Conservation (phyloP, 441 rosid genomes). For the Sinapis alba region DNA sequence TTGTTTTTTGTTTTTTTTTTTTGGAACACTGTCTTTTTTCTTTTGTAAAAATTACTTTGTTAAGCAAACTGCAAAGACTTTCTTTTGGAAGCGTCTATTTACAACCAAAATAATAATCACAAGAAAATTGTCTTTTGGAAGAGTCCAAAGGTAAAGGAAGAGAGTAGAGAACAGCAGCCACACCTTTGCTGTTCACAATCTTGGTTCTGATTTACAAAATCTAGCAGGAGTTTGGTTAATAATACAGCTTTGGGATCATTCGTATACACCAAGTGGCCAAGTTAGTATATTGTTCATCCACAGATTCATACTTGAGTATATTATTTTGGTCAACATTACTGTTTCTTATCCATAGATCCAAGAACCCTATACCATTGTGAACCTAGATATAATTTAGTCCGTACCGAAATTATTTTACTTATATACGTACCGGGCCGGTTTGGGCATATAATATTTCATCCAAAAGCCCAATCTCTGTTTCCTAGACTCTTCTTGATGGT, state of each 20-base stretch:
- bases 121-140: constrained; percentile 24
- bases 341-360: not conserved
- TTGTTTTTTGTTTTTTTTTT: not conserved
- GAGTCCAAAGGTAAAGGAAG: constrained; percentile 17
- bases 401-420: not conserved
- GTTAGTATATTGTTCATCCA: not conserved
- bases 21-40: no score
- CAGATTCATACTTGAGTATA: constrained; percentile 9
- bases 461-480: not conserved
- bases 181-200: constrained; percentile 14
- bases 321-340: not conserved
- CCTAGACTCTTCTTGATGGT: not conserved
- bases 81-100: not conserved
- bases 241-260: constrained; percentile 1
- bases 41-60: not conserved
- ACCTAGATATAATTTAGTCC: not conserved
- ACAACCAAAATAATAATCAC: constrained; percentile 3
- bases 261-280: not conserved
- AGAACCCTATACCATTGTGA: not conserved
- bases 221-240: not conserved
- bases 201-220: constrained; percentile 31
- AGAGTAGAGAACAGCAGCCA: constrained; percentile 13
- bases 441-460: not conserved
- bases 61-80: constrained; percentile 4
- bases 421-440: not conserved